These are phyloP conservation scores for Fusarium beomiforme DNA, from an alignment of 2,329 filamentous ascomycete genomes.

Conservation along the genomic window DNA sequence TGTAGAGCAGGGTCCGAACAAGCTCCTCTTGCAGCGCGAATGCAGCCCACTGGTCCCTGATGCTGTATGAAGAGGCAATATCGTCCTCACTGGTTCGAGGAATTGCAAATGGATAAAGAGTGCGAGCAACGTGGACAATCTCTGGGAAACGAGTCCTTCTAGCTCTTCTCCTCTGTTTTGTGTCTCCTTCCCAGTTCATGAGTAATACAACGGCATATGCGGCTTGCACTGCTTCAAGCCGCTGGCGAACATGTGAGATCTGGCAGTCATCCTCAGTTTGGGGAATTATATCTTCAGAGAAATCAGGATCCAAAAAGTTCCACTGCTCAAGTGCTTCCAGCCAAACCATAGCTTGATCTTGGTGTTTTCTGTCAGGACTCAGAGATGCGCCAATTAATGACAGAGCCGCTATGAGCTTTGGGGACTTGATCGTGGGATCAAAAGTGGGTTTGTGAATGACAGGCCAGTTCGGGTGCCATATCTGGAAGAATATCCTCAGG, in stretches of 20 bases:
- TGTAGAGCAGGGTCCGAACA: slow-evolving; percentile 10
- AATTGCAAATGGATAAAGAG: neutral
- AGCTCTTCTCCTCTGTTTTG: neutral
- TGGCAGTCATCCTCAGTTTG: neutral
- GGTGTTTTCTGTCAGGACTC: neutral
- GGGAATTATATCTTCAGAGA: slow-evolving; percentile 2
- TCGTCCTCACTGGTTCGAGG: neutral
- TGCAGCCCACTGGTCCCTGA: neutral
- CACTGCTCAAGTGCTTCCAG: slow-evolving; percentile 13
- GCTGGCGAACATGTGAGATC: neutral
- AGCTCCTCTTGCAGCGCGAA: slow-evolving; percentile 19
- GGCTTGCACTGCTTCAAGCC: neutral
- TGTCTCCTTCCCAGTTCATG: neutral
- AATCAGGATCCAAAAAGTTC: neutral
- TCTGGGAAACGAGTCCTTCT: neutral
- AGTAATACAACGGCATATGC: neutral
- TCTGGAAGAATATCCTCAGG: slow-evolving; percentile 6
- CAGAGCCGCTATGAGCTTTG: slow-evolving; percentile 5
- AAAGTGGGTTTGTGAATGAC: slow-evolving; percentile 22
- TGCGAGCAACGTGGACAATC: neutral
- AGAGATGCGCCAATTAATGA: slow-evolving; percentile 16
- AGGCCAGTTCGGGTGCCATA: slow-evolving; percentile 30
- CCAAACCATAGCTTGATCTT: neutral
- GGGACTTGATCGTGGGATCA: neutral
- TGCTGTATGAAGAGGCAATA: neutral